phyloP scores from a whole-genome alignment of 2,329 filamentous ascomycete genomes.

The Paraconiothyrium sp. region DNA sequence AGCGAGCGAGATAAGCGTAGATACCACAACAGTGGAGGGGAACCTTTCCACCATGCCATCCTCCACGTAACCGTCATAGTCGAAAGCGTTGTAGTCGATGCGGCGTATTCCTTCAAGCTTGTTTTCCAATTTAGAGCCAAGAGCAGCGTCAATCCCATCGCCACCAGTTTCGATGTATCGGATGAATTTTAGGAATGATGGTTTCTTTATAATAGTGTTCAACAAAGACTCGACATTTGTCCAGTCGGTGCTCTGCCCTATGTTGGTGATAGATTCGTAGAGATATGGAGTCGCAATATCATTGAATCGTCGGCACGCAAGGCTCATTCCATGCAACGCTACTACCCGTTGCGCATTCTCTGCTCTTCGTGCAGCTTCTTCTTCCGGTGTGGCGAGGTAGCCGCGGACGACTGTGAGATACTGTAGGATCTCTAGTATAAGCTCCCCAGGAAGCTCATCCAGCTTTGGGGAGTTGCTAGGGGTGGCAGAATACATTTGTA shows the following conservation, averaged over 20 bases:
- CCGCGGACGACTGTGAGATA: constrained; percentile 27
- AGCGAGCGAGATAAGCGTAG: background rate
- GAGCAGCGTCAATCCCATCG: background rate
- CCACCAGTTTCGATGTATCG: constrained; percentile 17
- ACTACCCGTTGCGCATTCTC: constrained; percentile 14
- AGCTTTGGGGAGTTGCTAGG: constrained; percentile 13
- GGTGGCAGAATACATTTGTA: background rate
- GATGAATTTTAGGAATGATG: constrained; percentile 3
- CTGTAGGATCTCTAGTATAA: constrained; percentile 28
- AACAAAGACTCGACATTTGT: background rate
- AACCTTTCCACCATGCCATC: background rate
- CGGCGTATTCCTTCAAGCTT: background rate
- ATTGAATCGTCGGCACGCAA: constrained; percentile 26
- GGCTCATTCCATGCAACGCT: constrained; percentile 23
- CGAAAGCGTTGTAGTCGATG: background rate
- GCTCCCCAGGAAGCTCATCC: constrained; percentile 27
- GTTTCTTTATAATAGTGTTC: constrained; percentile 14
- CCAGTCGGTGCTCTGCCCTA: background rate
- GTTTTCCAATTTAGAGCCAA: background rate
- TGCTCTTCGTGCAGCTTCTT: constrained; percentile 14
- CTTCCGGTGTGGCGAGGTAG: constrained; percentile 8
- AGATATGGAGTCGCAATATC: constrained; percentile 25
- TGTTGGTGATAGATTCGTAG: constrained; percentile 28
- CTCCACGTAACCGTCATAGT: background rate
- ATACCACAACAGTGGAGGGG: background rate